These are phyloP conservation scores for Diutina mesorugosa DNA, from an alignment of 1,139 yeast species.

Conservation along the genomic window DNA sequence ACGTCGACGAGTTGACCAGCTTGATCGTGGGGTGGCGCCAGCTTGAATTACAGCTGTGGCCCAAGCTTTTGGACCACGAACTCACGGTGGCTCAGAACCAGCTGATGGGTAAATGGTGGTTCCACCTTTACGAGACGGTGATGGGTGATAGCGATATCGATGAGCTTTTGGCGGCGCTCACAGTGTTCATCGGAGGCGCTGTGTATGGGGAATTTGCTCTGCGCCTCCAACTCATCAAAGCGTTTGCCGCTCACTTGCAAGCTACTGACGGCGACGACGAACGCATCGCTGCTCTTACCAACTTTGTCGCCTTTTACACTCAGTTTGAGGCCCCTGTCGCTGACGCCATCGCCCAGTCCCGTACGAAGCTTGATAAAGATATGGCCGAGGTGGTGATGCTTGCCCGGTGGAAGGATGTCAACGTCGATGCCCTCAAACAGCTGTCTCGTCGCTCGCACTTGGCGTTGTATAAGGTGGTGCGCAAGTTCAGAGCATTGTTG, in stretches of 20 bases:
- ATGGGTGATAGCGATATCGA: constrained; percentile 17
- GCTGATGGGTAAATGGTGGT: constrained; percentile 79
- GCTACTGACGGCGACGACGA: constrained; percentile 8
- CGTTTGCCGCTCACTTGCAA: constrained; percentile 45
- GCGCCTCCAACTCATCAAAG: constrained; percentile 44
- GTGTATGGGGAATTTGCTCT: constrained; percentile 58
- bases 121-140: constrained; percentile 69
- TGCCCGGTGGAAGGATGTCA: constrained; percentile 97
- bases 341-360: constrained; percentile 30
- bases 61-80: constrained; percentile 42
- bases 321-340: constrained; percentile 45
- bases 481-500: constrained; percentile 65
- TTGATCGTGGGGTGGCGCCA: constrained; percentile 86
- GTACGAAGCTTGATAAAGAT: constrained; percentile 57
- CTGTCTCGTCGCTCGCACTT: constrained; percentile 86
- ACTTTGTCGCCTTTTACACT: constrained; percentile 50
- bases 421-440: constrained; percentile 84
- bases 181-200: constrained; percentile 64
- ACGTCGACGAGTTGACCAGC: constrained; percentile 45
- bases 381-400: constrained; percentile 72
- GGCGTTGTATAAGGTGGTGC: constrained; percentile 67
- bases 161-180: constrained; percentile 54
- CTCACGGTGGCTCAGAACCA: constrained; percentile 47
- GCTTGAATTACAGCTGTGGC: constrained; percentile 81
- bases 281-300: constrained; percentile 35